Conservation (phyloP, 2,329 filamentous ascomycete species). For the Fusarium odoratissimum region DNA sequence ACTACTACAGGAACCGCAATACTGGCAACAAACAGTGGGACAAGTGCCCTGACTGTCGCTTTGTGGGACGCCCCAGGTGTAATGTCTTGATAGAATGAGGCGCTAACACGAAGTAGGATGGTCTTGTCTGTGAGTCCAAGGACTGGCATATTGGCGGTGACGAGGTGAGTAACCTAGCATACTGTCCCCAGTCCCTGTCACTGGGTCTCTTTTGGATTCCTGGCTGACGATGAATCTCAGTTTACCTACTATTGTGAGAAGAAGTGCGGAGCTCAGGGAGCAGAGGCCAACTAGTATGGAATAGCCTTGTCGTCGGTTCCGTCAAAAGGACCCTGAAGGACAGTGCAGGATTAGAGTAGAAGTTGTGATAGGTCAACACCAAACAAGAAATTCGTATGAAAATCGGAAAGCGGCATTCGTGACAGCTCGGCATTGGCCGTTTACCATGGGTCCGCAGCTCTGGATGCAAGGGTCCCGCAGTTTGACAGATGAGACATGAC, state of each 20-base stretch:
- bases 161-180: slow-evolving; percentile 15
- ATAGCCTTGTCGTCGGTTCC: fast-evolving
- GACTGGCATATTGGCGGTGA: slow-evolving; percentile 38
- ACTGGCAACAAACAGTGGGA: slow-evolving; percentile 28
- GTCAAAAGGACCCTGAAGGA: background rate
- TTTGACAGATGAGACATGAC: background rate
- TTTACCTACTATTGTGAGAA: slow-evolving; percentile 19
- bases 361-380: background rate
- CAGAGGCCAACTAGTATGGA: slow-evolving; percentile 5
- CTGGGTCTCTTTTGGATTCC: fast-evolving
- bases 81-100: fast-evolving
- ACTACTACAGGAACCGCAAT: slow-evolving; percentile 16
- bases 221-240: background rate
- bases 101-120: slow-evolving; percentile 6
- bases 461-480: background rate
- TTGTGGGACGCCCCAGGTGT: background rate
- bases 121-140: slow-evolving; percentile 14
- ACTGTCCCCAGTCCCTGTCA: fast-evolving
- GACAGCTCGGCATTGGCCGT: background rate
- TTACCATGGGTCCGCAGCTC: fast-evolving
- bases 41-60: slow-evolving; percentile 30
- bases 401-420: no score
- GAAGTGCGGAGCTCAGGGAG: slow-evolving; percentile 13
- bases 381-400: fast-evolving
- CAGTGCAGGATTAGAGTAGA: fast-evolving